These are phyloP conservation scores for Volvox carteri DNA, from an alignment of 163 green algal genomes.

Conservation along the genomic window DNA sequence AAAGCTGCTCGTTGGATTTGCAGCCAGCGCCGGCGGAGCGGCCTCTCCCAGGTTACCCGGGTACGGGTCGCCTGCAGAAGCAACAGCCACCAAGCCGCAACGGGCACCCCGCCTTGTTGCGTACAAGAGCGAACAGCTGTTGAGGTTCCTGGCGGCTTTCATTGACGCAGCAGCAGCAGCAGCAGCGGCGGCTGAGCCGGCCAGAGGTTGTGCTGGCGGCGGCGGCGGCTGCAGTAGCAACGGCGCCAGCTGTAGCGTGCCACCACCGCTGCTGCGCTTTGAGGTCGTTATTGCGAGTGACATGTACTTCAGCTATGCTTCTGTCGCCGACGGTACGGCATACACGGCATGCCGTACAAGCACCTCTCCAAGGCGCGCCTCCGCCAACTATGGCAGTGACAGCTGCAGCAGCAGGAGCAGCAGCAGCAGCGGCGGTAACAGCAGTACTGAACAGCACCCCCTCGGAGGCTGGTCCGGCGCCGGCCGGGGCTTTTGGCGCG, in stretches of 20 bases:
- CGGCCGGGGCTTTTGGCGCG: neutral
- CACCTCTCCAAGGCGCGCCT: neutral
- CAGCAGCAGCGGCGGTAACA: neutral
- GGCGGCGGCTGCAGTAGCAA: neutral
- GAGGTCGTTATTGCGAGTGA: neutral
- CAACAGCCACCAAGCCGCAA: neutral
- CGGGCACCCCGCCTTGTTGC: neutral
- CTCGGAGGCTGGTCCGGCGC: neutral
- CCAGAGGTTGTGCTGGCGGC: neutral
- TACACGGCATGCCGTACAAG: neutral
- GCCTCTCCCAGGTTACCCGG: no score
- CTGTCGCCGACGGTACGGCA: neutral
- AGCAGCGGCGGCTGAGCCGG: neutral
- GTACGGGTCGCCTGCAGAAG: no score
- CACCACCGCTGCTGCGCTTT: neutral
- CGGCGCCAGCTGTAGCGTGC: neutral
- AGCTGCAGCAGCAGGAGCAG: neutral
- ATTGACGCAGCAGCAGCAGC: neutral
- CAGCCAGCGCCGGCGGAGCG: no score
- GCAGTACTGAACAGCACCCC: neutral
- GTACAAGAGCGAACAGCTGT: neutral
- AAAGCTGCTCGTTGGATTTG: no score
- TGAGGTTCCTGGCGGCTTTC: neutral
- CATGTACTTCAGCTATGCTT: constrained; percentile 1
- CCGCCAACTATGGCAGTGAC: neutral